Evolutionary conservation across 2,329 filamentous ascomycete genomes (phyloP).

Genomic region (Plectosphaerella cucumerina): DNA sequence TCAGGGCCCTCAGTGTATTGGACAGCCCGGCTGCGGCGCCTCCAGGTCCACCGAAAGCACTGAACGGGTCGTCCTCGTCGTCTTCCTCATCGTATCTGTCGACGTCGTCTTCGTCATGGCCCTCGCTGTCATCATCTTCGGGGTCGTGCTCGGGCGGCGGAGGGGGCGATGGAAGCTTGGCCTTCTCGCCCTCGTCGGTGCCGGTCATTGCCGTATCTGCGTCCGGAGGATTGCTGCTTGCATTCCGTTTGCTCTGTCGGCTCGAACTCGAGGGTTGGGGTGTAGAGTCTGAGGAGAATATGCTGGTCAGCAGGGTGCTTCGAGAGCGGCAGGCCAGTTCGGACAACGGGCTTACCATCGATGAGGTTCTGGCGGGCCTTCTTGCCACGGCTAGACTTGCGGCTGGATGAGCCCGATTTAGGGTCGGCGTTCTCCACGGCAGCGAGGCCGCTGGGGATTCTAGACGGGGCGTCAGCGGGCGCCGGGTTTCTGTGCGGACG

Average conservation of each 20-base stretch:
- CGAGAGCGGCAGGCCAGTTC: background rate
- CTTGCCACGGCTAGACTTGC: conserved; percentile 70
- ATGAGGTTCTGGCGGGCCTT: conserved; percentile 40
- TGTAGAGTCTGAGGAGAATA: conserved; percentile 27
- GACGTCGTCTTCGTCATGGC: conserved; percentile 49
- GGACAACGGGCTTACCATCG: conserved; percentile 26
- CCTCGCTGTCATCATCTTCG: conserved; percentile 38
- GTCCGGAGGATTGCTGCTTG: conserved; percentile 42
- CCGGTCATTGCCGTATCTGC: conserved; percentile 70
- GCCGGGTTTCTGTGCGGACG: background rate
- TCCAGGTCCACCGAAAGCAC: conserved; percentile 63
- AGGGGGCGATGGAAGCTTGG: conserved; percentile 37
- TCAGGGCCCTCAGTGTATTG: conserved; percentile 78
- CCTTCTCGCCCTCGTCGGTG: conserved; percentile 49
- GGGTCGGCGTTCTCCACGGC: conserved; percentile 53
- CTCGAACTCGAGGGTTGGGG: conserved; percentile 31
- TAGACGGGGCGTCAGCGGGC: conserved; percentile 2
- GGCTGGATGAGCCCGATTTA: conserved; percentile 61
- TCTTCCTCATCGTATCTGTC: conserved; percentile 63
- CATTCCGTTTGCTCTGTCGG: conserved; percentile 50
- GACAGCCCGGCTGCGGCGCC: conserved; percentile 64
- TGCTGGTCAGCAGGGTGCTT: background rate
- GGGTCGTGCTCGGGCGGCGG: conserved; percentile 28
- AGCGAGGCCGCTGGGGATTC: conserved; percentile 60
- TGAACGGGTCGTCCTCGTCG: conserved; percentile 62